Percentiles rank a stretch among this genome's conserved stretches.
These are phyloP conservation scores for Magnolia sinica DNA, from an alignment of 164 flowering plant genomes.

Conservation along the genomic window DNA sequence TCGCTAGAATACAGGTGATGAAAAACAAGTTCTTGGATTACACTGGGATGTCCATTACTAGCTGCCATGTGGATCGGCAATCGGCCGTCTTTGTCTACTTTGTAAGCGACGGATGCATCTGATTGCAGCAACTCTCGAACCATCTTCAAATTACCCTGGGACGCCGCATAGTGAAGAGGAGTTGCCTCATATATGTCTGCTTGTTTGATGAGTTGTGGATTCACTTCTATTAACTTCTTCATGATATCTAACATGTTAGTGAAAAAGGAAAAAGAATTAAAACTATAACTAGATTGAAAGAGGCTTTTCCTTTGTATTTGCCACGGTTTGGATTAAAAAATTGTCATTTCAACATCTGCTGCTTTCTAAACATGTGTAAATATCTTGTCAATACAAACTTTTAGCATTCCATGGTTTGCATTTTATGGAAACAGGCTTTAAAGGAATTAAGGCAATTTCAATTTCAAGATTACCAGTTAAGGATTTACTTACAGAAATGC, in stretches of 20 bases:
- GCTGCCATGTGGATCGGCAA: constrained; percentile 6
- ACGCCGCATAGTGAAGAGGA: constrained; percentile 9
- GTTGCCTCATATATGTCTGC: background rate
- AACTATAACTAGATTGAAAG: too few species aligned
- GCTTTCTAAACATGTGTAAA: too few species aligned
- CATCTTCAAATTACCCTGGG: background rate
- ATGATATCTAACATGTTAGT: background rate
- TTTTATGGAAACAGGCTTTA: too few species aligned
- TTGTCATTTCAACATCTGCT: too few species aligned
- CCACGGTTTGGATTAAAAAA: too few species aligned
- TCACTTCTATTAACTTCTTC: background rate
- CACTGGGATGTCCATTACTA: background rate
- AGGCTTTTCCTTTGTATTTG: too few species aligned
- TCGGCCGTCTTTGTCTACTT: constrained; percentile 1
- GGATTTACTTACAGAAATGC: background rate
- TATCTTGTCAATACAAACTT: too few species aligned
- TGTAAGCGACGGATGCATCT: background rate
- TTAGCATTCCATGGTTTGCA: too few species aligned
- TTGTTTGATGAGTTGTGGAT: background rate
- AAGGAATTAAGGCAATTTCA: too few species aligned
- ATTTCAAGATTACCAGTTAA: too few species aligned
- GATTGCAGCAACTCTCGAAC: background rate
- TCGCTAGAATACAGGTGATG: constrained; percentile 6
- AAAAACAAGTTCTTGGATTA: constrained; percentile 1
- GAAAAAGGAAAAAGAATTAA: background rate